Percentiles rank a stretch among this genome's conserved stretches.
phyloP scores from a whole-genome alignment of 1,284 basidiomycete genomes.

The Fomitiporia mediterranea region DNA sequence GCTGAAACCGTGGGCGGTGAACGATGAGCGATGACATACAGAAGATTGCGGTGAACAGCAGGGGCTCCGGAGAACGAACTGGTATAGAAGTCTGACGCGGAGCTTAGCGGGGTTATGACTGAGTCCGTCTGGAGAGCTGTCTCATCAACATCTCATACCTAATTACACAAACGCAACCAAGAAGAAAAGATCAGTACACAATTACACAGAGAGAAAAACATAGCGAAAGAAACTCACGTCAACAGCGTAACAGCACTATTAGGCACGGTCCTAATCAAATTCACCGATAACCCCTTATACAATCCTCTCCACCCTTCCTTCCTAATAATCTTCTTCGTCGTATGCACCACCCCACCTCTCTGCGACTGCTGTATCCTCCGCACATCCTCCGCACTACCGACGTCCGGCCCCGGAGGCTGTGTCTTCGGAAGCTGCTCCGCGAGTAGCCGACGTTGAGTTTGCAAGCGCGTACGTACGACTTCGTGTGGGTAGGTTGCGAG shows the following conservation, averaged over 20 bases:
- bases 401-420: not conserved
- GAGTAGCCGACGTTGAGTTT: slow-evolving; percentile 71
- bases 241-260: slow-evolving; percentile 92
- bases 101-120: not conserved
- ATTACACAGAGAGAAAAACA: not conserved
- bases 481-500: slow-evolving; percentile 95
- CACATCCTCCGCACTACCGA: slow-evolving; percentile 16
- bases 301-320: slow-evolving; percentile 85
- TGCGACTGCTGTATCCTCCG: slow-evolving; percentile 29
- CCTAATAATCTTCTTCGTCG: slow-evolving; percentile 63
- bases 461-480: slow-evolving; percentile 87
- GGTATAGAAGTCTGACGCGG: too few relatives aligned
- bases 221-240: slow-evolving; percentile 59
- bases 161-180: too few relatives aligned
- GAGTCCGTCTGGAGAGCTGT: slow-evolving; percentile 40
- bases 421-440: slow-evolving; percentile 52
- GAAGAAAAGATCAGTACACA: slow-evolving; percentile 1
- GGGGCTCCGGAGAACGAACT: too few relatives aligned
- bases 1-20: too few relatives aligned
- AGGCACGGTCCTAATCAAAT: slow-evolving; percentile 88
- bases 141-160: slow-evolving; percentile 70
- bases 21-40: too few relatives aligned
- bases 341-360: slow-evolving; percentile 65
- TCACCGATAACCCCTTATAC: slow-evolving; percentile 88
- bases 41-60: too few relatives aligned